Percentiles rank a stretch among this genome's conserved stretches.
Evolutionary conservation across 202 grass and related monocot genomes (phyloP).

Genomic region (Eragrostis tef): DNA sequence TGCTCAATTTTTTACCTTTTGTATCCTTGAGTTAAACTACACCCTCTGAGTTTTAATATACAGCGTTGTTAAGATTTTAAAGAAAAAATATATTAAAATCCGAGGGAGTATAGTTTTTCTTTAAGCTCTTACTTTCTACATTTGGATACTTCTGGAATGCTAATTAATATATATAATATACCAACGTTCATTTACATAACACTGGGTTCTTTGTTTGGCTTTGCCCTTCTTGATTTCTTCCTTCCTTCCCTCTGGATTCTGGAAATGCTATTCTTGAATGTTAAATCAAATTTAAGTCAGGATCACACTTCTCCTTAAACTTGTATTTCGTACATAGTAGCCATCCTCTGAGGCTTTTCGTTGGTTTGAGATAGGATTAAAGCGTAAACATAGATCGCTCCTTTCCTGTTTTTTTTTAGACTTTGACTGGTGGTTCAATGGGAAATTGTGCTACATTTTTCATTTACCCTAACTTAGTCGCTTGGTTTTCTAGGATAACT

Average conservation of each 20-base stretch:
- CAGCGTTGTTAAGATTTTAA: too few relatives aligned
- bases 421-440: neutral
- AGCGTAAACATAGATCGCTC: neutral
- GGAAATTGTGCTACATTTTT: slow-evolving; percentile 19
- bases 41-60: too few relatives aligned
- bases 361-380: slow-evolving; percentile 4
- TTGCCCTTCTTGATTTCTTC: neutral
- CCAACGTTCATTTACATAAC: neutral
- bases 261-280: neutral
- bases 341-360: neutral
- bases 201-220: neutral
- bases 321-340: neutral
- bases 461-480: slow-evolving; percentile 30
- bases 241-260: neutral
- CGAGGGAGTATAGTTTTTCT: neutral
- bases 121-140: neutral
- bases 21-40: neutral
- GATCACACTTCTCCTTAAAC: neutral
- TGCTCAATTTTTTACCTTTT: neutral
- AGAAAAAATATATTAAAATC: too few relatives aligned
- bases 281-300: neutral
- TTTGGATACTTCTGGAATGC: slow-evolving; percentile 11
- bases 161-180: neutral
- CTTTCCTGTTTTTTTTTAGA: neutral
- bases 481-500: slow-evolving; percentile 78